Base-by-base conservation (phyloP, 2,329 filamentous ascomycete genomes). In the Apiospora aurea region DNA sequence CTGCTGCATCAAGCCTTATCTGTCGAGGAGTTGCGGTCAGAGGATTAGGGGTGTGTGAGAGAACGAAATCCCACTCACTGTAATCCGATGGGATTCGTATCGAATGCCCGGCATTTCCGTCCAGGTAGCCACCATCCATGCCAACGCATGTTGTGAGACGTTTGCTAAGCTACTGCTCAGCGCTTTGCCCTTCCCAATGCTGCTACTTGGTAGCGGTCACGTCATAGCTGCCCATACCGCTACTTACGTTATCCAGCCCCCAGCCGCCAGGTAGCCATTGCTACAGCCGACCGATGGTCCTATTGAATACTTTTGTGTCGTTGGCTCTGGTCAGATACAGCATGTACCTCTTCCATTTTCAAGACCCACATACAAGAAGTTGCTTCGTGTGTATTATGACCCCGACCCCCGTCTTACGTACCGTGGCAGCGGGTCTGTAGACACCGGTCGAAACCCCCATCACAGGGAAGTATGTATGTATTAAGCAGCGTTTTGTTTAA, bases 131-230 rank as follows among this genome's bases (percentile, higher is more conserved):
- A 41, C n/a, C 34, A 3, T n/a, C 18, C 57, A 38, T 64, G 34
- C 57, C 57, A 64, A 14, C 57, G 34, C 57, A 64, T 64, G 21
- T 18, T 64, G 57, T 64, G 57, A 64, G 57, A 64, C 57, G 57
- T 64, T 64, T 64, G 57, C 57, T 64, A 64, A 11, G 57, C 57
- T 41, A 64, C 57, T 64, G 51, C 51, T 64, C 57, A 41, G 34
- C 34, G 57, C 57, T n/a, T 41, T 64, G 34, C 34, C 34, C 6
- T 61, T 61, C 8, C 18, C 14, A n/a, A 61, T 38, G 38, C 11
- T 8, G 21, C 57, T 64, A 18, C 34, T 41, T 41, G 34, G 21
- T 13, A 29, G 18, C 34, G 34, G 34, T 64, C 57, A 64, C 57
- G 57, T 64, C 57, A 64, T 64, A 18, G 57, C 34, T 64, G 34